Conservation (phyloP, 2,329 filamentous ascomycete genomes). For the Phyllosticta citribraziliensis region DNA sequence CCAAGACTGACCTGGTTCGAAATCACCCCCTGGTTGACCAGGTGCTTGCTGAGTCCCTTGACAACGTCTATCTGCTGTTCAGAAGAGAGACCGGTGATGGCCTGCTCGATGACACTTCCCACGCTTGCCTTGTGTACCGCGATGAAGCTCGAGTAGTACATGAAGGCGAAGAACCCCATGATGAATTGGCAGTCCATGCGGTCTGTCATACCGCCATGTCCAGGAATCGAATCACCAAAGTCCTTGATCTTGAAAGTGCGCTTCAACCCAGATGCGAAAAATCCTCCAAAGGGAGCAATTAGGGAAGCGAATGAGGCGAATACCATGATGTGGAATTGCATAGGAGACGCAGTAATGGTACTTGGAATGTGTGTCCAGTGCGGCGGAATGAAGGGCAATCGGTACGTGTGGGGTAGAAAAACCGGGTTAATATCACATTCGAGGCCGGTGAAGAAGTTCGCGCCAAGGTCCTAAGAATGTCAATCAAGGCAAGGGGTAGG, state of each 20-base stretch:
- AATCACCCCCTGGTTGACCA: conserved; percentile 53
- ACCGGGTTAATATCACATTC: conserved; percentile 86
- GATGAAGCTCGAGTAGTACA: conserved; percentile 98
- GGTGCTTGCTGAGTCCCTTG: conserved; percentile 50
- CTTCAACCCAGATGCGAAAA: conserved; percentile 96
- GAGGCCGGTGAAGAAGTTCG: conserved; percentile 84
- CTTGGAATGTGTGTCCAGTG: conserved; percentile 61
- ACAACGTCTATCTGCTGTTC: conserved; percentile 84
- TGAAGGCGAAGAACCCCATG: conserved; percentile 97
- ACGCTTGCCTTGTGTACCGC: conserved; percentile 77
- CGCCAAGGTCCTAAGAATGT: conserved; percentile 59
- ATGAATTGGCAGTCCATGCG: conserved; percentile 99
- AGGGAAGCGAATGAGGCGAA: conserved; percentile 91
- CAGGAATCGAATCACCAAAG: conserved; percentile 95
- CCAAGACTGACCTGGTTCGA: conserved; percentile 38
- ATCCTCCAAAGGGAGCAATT: conserved; percentile 94
- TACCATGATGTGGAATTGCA: conserved; percentile 86
- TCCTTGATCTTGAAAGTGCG: conserved; percentile 99
- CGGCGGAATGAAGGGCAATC: conserved; percentile 47
- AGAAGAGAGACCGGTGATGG: conserved; percentile 75
- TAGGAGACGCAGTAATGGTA: conserved; percentile 69
- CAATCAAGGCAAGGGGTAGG: background rate
- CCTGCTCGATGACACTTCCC: conserved; percentile 79
- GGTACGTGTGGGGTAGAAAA: conserved; percentile 69
- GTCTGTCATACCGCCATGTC: conserved; percentile 95